These are phyloP conservation scores for Candida xiaguanensis DNA, from an alignment of 805 yeast genomes.

Conservation along the genomic window DNA sequence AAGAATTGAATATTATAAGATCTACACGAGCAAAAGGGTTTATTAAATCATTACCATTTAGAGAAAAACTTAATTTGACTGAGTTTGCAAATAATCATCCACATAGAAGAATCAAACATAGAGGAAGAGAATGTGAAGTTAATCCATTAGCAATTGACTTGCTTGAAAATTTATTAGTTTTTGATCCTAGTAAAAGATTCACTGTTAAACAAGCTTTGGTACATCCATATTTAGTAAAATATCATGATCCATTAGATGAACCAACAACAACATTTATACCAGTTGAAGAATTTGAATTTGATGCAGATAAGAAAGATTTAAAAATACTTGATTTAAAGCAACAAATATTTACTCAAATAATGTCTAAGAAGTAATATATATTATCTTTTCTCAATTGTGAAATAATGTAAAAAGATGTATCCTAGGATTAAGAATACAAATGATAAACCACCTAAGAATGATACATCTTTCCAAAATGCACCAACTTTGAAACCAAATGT, in stretches of 20 bases:
- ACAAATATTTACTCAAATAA: conserved; percentile 72
- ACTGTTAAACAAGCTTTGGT: conserved; percentile 83
- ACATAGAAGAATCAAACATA: conserved; percentile 13
- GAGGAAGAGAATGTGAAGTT: conserved; percentile 11
- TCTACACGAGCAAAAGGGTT: conserved; percentile 23
- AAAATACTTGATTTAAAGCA: conserved; percentile 63
- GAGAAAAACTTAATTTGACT: conserved; percentile 15
- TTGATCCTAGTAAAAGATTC: conserved; percentile 81
- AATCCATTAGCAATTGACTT: conserved; percentile 30
- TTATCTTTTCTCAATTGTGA: conserved; percentile 72
- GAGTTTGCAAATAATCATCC: conserved; percentile 19
- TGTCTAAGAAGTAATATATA: conserved; percentile 25
- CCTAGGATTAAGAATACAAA: conserved; percentile 62
- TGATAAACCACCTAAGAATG: conserved; percentile 56
- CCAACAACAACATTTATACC: conserved; percentile 23
- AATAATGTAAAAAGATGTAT: conserved; percentile 66
- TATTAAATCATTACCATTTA: conserved; percentile 23
- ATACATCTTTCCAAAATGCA: conserved; percentile 66
- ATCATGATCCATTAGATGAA: conserved; percentile 52
- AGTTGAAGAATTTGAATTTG: conserved; percentile 25
- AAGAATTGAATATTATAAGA: conserved; percentile 17
- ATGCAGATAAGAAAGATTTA: conserved; percentile 65
- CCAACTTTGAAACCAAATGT: conserved; percentile 91
- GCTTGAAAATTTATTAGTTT: conserved; percentile 66
- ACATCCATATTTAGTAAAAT: conserved; percentile 83